Conservation (phyloP, 441 rosid genomes). For the Erodium chrysanthum region DNA sequence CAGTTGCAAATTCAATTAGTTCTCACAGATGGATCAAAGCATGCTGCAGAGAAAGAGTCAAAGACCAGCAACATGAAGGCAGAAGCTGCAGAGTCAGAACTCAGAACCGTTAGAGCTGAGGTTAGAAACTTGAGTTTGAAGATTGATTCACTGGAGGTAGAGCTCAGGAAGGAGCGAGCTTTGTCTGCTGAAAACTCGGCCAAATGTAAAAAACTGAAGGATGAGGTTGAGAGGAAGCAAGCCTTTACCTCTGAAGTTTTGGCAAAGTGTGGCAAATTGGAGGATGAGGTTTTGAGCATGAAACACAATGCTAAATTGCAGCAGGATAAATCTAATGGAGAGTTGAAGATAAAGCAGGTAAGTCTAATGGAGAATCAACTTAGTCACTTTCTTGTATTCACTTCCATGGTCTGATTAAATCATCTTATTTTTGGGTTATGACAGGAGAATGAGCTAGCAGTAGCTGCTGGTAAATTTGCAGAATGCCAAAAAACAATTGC, state of each 20-base stretch:
- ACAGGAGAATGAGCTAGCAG: constrained; percentile 7
- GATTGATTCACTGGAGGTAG: constrained; percentile 40
- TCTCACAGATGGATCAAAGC: constrained; percentile 38
- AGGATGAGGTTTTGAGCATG: constrained; percentile 48
- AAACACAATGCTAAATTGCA: constrained; percentile 30
- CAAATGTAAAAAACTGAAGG: constrained; percentile 40
- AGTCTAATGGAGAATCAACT: constrained; percentile 13
- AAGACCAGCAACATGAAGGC: constrained; percentile 34
- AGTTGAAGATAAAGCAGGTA: constrained; percentile 58
- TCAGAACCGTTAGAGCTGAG: constrained; percentile 47
- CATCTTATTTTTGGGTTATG: not conserved
- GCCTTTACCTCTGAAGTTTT: constrained; percentile 32
- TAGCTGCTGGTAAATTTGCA: constrained; percentile 4
- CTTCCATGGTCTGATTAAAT: no score
- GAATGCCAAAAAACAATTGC: constrained; percentile 11
- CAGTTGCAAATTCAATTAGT: constrained; percentile 36
- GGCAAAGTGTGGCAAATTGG: constrained; percentile 35
- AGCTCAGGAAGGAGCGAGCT: constrained; percentile 34
- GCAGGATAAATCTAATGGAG: constrained; percentile 25
- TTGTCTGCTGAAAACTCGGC: constrained; percentile 29
- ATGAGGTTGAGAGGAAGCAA: constrained; percentile 42
- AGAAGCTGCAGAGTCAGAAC: constrained; percentile 21
- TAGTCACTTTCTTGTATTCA: no score
- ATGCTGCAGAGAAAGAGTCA: constrained; percentile 44
- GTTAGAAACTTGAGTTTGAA: constrained; percentile 36